Evolutionary conservation across 2,329 filamentous ascomycete species (phyloP), one percentile per base, ranked within the genome.

Genomic region (Graphiopsis chlorocephala): DNA sequence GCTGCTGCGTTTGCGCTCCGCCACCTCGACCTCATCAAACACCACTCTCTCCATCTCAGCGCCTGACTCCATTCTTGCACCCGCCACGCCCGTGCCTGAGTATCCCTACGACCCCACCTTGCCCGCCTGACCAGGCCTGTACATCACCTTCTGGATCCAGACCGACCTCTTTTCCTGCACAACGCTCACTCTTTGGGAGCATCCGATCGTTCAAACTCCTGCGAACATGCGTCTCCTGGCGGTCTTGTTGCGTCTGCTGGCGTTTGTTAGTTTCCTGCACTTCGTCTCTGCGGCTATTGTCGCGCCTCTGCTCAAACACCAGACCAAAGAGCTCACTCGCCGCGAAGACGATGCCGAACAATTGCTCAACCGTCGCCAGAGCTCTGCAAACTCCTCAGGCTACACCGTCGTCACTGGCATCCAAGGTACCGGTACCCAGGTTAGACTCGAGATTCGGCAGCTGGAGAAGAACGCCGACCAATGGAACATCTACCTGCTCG

Each of bases 401-500:
- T 67, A 65, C 50, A 67, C 70, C 48, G 64, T 72, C 14, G 67
- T 77, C 50, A 75, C 73, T 52, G 75, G 75, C 38, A 72, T 77
- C 50, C 68, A 68, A 25, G 67, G 66, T 31, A 71, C 69, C 52
- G 73, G 75, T 6, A 65, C 75, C 20, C 72, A 78, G 42, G 72
- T 77, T 17, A 85, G 92, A 68, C 82, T 83, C 58, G 90, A 95
- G 72, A 85, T 96, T 68, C 83, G 88, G 53, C 80, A 89, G 45
- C 81, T 96, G 70, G 78, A 84, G 65, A 78, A 83, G 62, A 84
- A 91, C 65, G 76, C 83, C 10, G 86, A 91, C 71, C 84, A 85
- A 73, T 92, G 89, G 87, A 92, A 91, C 73, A 78, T 96, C 65
- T 96, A 90, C 76, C 80, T 96, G 28, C 83, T 94, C 57, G 90